Base-by-base conservation (phyloP, 1,284 basidiomycete species). In the Cutaneotrichosporon sp. region DNA sequence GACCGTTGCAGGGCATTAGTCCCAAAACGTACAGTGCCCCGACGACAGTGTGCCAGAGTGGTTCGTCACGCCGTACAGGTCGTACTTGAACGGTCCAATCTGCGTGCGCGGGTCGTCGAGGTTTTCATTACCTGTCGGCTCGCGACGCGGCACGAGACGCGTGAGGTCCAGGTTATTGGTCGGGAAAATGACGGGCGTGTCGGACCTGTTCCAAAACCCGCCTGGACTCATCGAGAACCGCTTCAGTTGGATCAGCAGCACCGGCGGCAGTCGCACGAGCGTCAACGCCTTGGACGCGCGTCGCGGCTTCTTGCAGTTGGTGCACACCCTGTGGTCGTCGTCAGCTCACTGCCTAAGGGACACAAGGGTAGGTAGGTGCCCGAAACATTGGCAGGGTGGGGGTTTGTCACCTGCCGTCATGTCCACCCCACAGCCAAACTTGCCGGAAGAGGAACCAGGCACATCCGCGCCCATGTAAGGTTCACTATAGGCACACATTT, bases 211-310 rank as follows among this genome's bases (percentile, higher is more conserved):
- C 44, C 90, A 93, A 74, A 94, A 96, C 14, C 55, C 49, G 2
- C 86, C 85, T 0, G 92, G 92, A 53, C 73, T 70, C 61, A 89
- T 87, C 59, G 87, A 87, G 77, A 98, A 99, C 33, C 96, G 84
- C 70, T 98, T 99, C 39, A 99, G 80, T 68, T 97, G 93, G 63
- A 99, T 92, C 59, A 99, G 79, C 13, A 99, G 81, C 35, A 98
- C 84, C 0, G 92, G 92, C 0, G 96, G 96, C 12, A 98, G 80
- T 14, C 94, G 86, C 2, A 93, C 84, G 21, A 90, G 78, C 4
- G 88, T 88, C n/a, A 99, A 80, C 37, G 81, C 83, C 72, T 96
- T 94, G 17, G 84, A 83, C 4, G 92, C 90, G 56, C 83, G 83
- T 45, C 90, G 83, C 48, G 88, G 84, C 36, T 80, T 79, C 77